phyloP scores from a whole-genome alignment of 768 basidiomycete species.

The Termitomyces sp. region DNA sequence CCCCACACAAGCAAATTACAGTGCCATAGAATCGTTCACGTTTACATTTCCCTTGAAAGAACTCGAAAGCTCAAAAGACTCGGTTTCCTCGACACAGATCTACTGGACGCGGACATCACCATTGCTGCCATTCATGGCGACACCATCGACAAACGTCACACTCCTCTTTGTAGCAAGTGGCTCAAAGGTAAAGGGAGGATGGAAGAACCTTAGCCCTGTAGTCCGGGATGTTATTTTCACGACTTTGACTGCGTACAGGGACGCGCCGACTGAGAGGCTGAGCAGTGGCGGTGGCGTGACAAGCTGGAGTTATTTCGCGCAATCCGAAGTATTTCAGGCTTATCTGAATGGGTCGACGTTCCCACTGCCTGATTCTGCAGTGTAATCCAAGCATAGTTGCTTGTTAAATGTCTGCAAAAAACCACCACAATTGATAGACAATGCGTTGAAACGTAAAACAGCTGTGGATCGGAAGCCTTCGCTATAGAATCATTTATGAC shows the following conservation, averaged over 20 bases:
- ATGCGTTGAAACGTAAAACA: too few relatives aligned
- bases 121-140: conserved; percentile 13
- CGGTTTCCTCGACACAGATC: conserved; percentile 10
- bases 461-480: too few relatives aligned
- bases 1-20: conserved; percentile 9
- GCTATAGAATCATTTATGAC: too few relatives aligned
- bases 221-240: conserved; percentile 6
- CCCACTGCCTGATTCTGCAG: background rate
- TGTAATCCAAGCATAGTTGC: background rate
- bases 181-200: conserved; percentile 9
- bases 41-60: conserved; percentile 13
- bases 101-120: conserved; percentile 15
- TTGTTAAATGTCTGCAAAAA: background rate
- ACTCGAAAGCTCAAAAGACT: background rate
- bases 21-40: conserved; percentile 16
- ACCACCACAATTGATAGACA: too few relatives aligned
- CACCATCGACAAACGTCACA: conserved; percentile 10
- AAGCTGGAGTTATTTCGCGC: background rate
- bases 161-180: conserved; percentile 9
- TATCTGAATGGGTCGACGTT: background rate
- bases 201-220: conserved; percentile 1
- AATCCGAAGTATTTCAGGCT: background rate
- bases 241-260: conserved; percentile 9
- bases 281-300: conserved; percentile 5
- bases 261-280: conserved; percentile 6